Base-by-base conservation (phyloP, 2,329 filamentous ascomycete species). In the Cylindrodendrum hubeiense region DNA sequence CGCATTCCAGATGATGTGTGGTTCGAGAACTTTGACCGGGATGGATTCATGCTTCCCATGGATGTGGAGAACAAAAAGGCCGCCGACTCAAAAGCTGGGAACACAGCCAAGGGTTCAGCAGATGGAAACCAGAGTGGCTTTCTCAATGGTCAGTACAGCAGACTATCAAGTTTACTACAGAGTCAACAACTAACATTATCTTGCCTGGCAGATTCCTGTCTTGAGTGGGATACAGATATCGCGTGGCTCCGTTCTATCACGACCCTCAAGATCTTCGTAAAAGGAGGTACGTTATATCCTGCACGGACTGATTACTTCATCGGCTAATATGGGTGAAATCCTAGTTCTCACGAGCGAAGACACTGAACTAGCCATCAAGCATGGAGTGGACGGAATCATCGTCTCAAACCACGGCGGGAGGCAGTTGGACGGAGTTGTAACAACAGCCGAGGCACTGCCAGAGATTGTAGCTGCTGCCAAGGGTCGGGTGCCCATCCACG, bases 1-100 rank as follows among this genome's bases (percentile, higher is more conserved):
- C 61, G 55, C 17, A 49, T 64, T 12, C 61, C 61, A 1, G 43
- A 64, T 10, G 26, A 59, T 24, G 61, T 64, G 33, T 64, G 61
- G 61, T 64, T 64, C 22, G 55, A 64, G 51, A 64, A 64, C 9
- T 43, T 64, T 33, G 61, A 64, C 17, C 54, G 61, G 2, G 61
- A 64, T 3, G 61, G 61, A 12, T 64, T 64, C 21, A 43, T 64
- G 61, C 61, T 64, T 37, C 61, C 61, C 1, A 64, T 64, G 61
- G 61, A 64, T 21, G 61, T 64, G 17, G 61, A 64, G 12, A 64
- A 64, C 22, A 44, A 59, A 24, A 64, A 64, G 37, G 61, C 61
- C 9, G 55, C 54, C 24, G 17, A 10, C 2, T 30, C 26, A 43
- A 28, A 19, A 33, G 26, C 15, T 24, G 39, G 19, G 5, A 43